Conservation (phyloP, 2,329 filamentous ascomycete genomes). For the Thermomyces lanuginosus region DNA sequence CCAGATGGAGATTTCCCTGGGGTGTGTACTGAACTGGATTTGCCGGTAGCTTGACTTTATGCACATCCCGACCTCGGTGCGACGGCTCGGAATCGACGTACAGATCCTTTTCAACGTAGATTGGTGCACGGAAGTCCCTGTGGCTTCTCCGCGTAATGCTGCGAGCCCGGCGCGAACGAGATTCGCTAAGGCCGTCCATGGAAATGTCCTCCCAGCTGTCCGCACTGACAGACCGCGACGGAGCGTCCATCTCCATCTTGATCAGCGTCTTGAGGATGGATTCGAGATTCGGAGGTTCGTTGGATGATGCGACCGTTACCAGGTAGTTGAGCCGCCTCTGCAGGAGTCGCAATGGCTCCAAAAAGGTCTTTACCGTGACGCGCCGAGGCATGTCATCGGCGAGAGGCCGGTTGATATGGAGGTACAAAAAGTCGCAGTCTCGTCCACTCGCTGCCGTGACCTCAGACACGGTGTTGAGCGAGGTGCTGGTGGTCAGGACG, state of each 20-base stretch:
- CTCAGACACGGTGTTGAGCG: slow-evolving; percentile 62
- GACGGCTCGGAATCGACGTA: slow-evolving; percentile 29
- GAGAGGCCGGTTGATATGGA: slow-evolving; percentile 55
- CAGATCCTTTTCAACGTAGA: slow-evolving; percentile 47
- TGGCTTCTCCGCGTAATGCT: slow-evolving; percentile 20
- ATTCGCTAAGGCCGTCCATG: slow-evolving; percentile 42
- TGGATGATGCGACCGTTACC: slow-evolving; percentile 60
- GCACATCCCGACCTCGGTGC: slow-evolving; percentile 30
- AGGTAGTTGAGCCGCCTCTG: slow-evolving; percentile 73
- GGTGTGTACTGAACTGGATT: slow-evolving; percentile 74
- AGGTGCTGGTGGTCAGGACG: slow-evolving; percentile 64
- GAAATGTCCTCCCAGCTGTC: slow-evolving; percentile 87
- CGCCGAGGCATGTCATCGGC: slow-evolving; percentile 50
- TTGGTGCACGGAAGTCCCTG: slow-evolving; percentile 39
- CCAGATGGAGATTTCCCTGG: slow-evolving; percentile 58
- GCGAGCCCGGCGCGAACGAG: slow-evolving; percentile 31
- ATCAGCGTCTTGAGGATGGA: slow-evolving; percentile 56
- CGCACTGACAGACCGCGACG: slow-evolving; percentile 50
- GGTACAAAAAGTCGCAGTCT: slow-evolving; percentile 82
- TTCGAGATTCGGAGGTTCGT: slow-evolving; percentile 51
- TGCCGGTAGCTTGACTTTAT: slow-evolving; percentile 66
- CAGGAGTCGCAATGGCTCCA: slow-evolving; percentile 70
- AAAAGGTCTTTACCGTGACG: slow-evolving; percentile 79
- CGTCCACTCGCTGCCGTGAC: slow-evolving; percentile 78
- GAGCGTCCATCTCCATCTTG: slow-evolving; percentile 50